Conservation (phyloP, 768 basidiomycete genomes). For the Trametes gibbosa region DNA sequence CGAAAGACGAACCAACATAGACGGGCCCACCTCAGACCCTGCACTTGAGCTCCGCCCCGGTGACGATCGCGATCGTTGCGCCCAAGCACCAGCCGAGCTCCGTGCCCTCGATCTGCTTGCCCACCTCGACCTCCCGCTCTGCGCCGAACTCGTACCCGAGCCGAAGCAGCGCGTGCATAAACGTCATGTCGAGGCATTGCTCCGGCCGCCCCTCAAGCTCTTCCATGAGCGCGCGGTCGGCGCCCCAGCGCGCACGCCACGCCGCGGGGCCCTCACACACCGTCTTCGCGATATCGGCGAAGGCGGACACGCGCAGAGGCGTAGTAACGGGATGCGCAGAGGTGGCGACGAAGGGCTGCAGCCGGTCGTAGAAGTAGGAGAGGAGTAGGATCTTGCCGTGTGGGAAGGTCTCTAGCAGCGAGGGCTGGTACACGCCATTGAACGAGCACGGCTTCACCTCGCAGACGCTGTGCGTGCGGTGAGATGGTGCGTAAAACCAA, state of each 20-base stretch:
- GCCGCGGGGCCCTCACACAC: constrained; percentile 69
- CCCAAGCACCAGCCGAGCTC: constrained; percentile 95
- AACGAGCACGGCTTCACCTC: constrained; percentile 94
- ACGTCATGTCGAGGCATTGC: constrained; percentile 94
- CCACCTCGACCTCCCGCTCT: constrained; percentile 66
- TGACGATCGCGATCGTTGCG: constrained; percentile 73
- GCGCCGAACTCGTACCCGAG: constrained; percentile 89
- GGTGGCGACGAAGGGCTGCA: constrained; percentile 65
- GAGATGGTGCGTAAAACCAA: background rate
- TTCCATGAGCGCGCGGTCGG: constrained; percentile 45
- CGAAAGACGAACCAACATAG: background rate
- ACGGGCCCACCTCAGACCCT: constrained; percentile 17
- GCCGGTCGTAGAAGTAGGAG: constrained; percentile 97
- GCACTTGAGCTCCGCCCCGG: constrained; percentile 56
- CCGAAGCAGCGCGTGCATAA: constrained; percentile 85
- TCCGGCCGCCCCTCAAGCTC: constrained; percentile 86
- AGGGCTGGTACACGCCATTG: constrained; percentile 96
- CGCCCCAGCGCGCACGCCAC: constrained; percentile 55
- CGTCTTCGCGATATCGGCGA: constrained; percentile 60
- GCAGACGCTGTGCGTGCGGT: constrained; percentile 57
- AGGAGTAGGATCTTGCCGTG: constrained; percentile 84
- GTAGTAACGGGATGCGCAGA: constrained; percentile 21
- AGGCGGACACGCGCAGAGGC: constrained; percentile 43
- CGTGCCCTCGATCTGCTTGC: constrained; percentile 84
- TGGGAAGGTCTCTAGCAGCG: constrained; percentile 84